phyloP scores from a whole-genome alignment of 441 rosid species.

The Viola pubescens region DNA sequence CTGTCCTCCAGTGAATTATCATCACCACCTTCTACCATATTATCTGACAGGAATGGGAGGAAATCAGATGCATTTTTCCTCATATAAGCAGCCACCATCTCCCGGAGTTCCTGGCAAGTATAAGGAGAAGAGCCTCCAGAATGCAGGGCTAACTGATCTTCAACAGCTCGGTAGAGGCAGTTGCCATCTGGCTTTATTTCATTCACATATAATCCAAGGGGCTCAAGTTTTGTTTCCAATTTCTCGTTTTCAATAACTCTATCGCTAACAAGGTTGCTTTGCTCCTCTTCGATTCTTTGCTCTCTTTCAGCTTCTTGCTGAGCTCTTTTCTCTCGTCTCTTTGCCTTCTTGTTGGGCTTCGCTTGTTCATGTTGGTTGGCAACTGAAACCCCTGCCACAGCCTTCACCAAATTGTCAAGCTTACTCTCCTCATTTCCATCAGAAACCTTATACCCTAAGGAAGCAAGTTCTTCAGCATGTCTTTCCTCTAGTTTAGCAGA shows the following conservation, averaged over 20 bases:
- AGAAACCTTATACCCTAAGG: conserved; percentile 47
- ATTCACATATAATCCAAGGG: conserved; percentile 48
- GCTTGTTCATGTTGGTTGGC: conserved; percentile 46
- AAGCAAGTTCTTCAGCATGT: conserved; percentile 72
- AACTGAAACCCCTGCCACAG: conserved; percentile 77
- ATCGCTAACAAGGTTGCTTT: conserved; percentile 59
- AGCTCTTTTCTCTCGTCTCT: conserved; percentile 74
- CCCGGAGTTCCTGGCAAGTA: conserved; percentile 55
- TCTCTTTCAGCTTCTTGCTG: conserved; percentile 87
- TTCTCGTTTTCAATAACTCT: conserved; percentile 55
- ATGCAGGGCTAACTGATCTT: conserved; percentile 56
- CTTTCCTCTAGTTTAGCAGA: conserved; percentile 67
- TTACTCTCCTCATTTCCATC: conserved; percentile 48
- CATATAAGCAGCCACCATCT: conserved; percentile 81
- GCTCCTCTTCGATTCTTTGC: conserved; percentile 83
- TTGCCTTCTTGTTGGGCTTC: conserved; percentile 67
- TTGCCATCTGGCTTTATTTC: conserved; percentile 90
- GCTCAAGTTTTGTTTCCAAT: conserved; percentile 64
- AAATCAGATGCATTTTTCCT: conserved; percentile 51
- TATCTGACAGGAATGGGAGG: conserved; percentile 59
- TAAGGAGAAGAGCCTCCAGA: conserved; percentile 63
- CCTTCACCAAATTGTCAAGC: conserved; percentile 69
- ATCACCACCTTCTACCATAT: conserved; percentile 26
- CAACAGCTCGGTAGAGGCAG: conserved; percentile 88
- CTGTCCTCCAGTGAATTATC: conserved; percentile 38